Evolutionary conservation across 225 moss, liverwort and hornwort species (phyloP).

Genomic region (Pleurozium schreberi): DNA sequence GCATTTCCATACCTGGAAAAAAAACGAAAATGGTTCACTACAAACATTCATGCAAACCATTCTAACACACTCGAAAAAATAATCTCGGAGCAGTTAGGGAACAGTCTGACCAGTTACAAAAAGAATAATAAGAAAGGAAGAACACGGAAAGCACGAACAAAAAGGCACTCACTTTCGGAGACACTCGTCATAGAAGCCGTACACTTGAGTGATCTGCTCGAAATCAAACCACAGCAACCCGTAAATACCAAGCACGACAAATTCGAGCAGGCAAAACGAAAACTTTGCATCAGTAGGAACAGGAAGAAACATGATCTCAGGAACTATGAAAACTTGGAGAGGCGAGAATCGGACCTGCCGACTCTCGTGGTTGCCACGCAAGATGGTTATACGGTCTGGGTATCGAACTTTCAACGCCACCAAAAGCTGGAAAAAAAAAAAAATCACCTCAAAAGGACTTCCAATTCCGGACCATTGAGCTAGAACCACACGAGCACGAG

Average conservation of each 20-base stretch:
- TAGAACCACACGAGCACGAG: background rate
- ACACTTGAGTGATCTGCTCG: slow-evolving; percentile 87
- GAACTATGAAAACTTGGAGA: background rate
- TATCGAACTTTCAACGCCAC: slow-evolving; percentile 77
- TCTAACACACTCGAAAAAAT: fast-evolving
- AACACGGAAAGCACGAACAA: background rate
- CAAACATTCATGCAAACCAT: background rate
- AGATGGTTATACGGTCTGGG: slow-evolving; percentile 69
- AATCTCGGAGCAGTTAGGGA: fast-evolving
- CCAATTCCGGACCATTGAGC: too few relatives aligned
- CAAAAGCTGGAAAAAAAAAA: slow-evolving; percentile 15
- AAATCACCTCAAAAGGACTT: background rate
- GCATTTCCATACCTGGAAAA: slow-evolving; percentile 58
- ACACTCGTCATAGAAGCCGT: slow-evolving; percentile 79
- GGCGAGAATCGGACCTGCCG: slow-evolving; percentile 1
- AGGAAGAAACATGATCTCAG: background rate
- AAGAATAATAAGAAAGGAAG: too few relatives aligned
- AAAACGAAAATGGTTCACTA: background rate
- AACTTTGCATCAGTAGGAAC: background rate
- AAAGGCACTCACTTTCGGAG: slow-evolving; percentile 38
- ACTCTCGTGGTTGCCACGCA: slow-evolving; percentile 80
- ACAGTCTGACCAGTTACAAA: too few relatives aligned
- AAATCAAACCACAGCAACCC: background rate
- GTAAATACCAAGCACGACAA: background rate
- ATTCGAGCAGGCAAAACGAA: background rate